These are phyloP conservation scores for Geotrichum australiense DNA, from an alignment of 1,139 yeast genomes.

Conservation along the genomic window DNA sequence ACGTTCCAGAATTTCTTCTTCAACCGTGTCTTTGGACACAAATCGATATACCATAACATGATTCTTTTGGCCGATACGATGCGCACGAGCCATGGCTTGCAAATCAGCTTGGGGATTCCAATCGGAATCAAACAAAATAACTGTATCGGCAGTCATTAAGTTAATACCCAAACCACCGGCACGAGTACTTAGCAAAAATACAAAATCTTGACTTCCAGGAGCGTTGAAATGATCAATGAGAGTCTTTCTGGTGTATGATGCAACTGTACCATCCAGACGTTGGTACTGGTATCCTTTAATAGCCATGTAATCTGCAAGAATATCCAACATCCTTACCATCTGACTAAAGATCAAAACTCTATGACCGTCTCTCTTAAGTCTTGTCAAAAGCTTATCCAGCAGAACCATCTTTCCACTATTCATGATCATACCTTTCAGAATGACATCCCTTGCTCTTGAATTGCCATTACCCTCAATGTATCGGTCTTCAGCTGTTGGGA, in stretches of 20 bases:
- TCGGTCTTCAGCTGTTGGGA: constrained; percentile 86
- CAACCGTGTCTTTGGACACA: constrained; percentile 95
- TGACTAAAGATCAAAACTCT: constrained; percentile 91
- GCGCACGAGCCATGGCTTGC: constrained; percentile 99
- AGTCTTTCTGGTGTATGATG: constrained; percentile 86
- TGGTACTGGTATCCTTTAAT: constrained; percentile 90
- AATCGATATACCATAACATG: constrained; percentile 96
- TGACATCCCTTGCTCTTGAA: constrained; percentile 60
- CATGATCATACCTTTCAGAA: constrained; percentile 88
- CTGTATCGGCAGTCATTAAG: constrained; percentile 98
- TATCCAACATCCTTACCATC: constrained; percentile 95
- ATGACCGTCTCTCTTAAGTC: constrained; percentile 89
- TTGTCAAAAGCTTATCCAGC: constrained; percentile 76
- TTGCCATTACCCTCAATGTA: constrained; percentile 57
- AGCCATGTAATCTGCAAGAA: constrained; percentile 84
- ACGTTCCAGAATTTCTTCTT: constrained; percentile 92
- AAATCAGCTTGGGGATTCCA: constrained; percentile 99
- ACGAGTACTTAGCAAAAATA: constrained; percentile 83
- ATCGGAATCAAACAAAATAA: constrained; percentile 93
- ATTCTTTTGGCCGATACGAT: constrained; percentile 95
- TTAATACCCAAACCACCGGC: constrained; percentile 99
- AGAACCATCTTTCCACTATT: constrained; percentile 97
- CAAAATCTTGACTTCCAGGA: constrained; percentile 87
- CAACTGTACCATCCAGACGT: constrained; percentile 93
- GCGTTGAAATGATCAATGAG: constrained; percentile 97